Conservation (phyloP, 176 grass and related monocot species). For the Puya raimondii region DNA sequence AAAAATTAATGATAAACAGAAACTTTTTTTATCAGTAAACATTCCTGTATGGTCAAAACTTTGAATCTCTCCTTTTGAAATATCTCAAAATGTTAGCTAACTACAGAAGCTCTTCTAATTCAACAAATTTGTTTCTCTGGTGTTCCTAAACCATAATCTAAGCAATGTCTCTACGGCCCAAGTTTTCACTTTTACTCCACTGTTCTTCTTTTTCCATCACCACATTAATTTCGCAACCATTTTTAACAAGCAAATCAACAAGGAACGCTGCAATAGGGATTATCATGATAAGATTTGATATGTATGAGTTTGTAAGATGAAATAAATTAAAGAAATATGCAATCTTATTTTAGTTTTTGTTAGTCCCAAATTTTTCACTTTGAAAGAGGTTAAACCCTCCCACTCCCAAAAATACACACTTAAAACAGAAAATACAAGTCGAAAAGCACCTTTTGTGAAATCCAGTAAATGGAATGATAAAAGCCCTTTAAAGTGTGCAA, state of each 20-base stretch:
- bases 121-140: neutral
- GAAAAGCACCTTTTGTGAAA: too few species aligned
- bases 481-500: neutral
- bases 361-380: too few species aligned
- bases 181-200: neutral
- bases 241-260: neutral
- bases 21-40: too few species aligned
- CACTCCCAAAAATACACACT: constrained; percentile 1
- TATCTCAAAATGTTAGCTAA: neutral
- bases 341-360: too few species aligned
- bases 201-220: neutral
- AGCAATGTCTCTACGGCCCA: neutral
- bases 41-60: too few species aligned
- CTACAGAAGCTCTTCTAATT: neutral
- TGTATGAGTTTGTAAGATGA: too few species aligned
- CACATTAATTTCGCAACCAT: neutral
- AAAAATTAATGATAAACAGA: too few species aligned
- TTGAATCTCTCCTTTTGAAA: too few species aligned
- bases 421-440: too few species aligned
- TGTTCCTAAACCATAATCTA: neutral
- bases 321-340: too few species aligned
- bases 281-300: neutral
- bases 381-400: constrained; percentile 13
- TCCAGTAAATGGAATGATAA: too few species aligned
- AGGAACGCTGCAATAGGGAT: neutral